Base-by-base conservation (phyloP, 2,329 filamentous ascomycete genomes). In the Exophiala phaeomuriformis region DNA sequence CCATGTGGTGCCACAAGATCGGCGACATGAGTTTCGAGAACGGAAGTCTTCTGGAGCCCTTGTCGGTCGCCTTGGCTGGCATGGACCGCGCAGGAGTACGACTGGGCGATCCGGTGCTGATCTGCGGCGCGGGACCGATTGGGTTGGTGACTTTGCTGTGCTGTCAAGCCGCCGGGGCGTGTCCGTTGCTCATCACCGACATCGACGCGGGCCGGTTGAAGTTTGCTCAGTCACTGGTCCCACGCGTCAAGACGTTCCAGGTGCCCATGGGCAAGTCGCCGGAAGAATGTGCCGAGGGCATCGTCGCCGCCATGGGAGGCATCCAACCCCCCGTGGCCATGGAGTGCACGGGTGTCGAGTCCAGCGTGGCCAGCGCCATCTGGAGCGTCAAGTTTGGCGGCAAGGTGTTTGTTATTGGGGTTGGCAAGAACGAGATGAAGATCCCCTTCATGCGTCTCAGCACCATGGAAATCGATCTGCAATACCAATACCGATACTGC, bases 1-100 rank as follows among this genome's bases (percentile, higher is more conserved):
- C 90, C 19, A 78, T 86, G 47, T 96, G 90, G 90, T 96, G 91
- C 74, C 89, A 96, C 77, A 95, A 95, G 77, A 93, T 97, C 63
- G 88, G 88, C 45, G 76, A 88, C 70, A 90, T 97, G 86, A 86
- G 83, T 51, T 97, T 83, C 67, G 91, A 97, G 74, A 83, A 95
- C 67, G 93, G 91, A 49, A 86, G 90, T 9, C 78, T 96, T 73
- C 76, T 97, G 41, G 93, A 97, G 75, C 91, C 91, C 1, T 78
- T 97, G 48, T 88, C 83, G 62, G 93, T 97, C 3, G 88, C 90
- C 2, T 78, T 97, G 37, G 90, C 91, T 2, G 90, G 87, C 9
- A 82, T 97, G 72, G 86, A 95, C 69, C 79, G 91, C 59, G 87
- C 89, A 50, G 82, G 83, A 54, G 79, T 96, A 61, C 79, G 80